Conservation (phyloP, 129 eudicot species). For the Helianthus tuberosus region DNA sequence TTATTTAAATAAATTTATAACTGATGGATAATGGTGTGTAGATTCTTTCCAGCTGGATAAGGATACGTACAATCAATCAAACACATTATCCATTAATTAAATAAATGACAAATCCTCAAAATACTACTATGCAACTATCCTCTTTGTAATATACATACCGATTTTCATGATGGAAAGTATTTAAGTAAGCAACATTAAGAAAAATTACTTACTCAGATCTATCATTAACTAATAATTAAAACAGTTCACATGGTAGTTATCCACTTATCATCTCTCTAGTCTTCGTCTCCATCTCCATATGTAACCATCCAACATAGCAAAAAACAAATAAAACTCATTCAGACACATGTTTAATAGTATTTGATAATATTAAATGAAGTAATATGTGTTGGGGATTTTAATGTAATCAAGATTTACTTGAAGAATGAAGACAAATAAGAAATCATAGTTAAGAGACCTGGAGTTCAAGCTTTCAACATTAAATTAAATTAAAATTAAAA, state of each 20-base stretch:
- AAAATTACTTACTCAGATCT: background rate
- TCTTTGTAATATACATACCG: background rate
- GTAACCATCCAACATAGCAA: background rate
- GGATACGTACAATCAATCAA: conserved; percentile 2
- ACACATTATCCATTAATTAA: background rate
- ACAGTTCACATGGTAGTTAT: background rate
- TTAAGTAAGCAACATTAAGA: background rate
- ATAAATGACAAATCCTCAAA: background rate
- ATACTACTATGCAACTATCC: background rate
- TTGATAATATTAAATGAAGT: background rate
- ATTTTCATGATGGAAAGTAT: background rate
- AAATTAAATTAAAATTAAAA: too few species aligned
- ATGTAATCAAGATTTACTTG: too few species aligned
- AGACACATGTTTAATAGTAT: too few species aligned
- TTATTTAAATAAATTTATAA: background rate
- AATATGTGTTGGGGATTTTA: background rate
- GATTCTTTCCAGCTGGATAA: conserved; percentile 2
- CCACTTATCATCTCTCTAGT: too few species aligned
- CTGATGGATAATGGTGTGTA: background rate
- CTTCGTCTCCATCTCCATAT: background rate
- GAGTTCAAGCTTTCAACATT: too few species aligned
- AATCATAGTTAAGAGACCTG: too few species aligned
- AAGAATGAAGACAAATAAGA: too few species aligned
- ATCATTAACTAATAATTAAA: background rate
- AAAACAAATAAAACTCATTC: background rate